Evolutionary conservation across 495 filamentous ascomycete species (phyloP).

Genomic region (Terfezia boudieri): DNA sequence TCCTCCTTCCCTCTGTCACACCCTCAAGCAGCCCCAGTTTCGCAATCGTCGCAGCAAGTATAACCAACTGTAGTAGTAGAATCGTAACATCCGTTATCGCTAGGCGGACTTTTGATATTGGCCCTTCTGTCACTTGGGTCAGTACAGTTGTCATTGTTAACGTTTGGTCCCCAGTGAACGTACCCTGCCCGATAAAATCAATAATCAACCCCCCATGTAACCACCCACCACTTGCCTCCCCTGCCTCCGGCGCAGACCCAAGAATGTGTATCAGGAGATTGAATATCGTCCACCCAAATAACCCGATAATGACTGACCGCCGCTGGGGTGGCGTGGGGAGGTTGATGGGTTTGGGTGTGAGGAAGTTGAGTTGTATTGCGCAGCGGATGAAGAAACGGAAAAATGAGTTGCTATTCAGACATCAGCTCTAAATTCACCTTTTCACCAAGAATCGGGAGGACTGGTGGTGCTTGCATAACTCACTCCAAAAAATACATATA

Average conservation of each 20-base stretch:
- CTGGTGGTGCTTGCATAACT: not conserved
- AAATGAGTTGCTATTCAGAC: constrained; percentile 34
- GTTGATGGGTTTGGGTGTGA: constrained; percentile 38
- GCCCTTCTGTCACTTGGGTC: constrained; percentile 7
- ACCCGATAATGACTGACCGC: constrained; percentile 33
- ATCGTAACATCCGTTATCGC: constrained; percentile 9
- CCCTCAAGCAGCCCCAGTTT: constrained; percentile 9
- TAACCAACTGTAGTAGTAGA: constrained; percentile 12
- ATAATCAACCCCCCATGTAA: constrained; percentile 47
- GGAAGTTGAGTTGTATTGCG: constrained; percentile 37
- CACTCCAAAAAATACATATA: constrained; percentile 54
- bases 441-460: not conserved
- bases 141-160: no score
- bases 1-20: not conserved
- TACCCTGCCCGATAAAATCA: constrained; percentile 46
- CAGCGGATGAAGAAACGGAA: constrained; percentile 36
- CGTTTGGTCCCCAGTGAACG: not conserved
- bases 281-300: constrained; percentile 33
- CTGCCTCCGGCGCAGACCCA: constrained; percentile 31
- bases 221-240: constrained; percentile 42
- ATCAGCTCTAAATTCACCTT: not conserved
- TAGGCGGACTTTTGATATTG: constrained; percentile 16
- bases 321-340: constrained; percentile 31
- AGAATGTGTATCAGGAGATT: constrained; percentile 37
- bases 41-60: constrained; percentile 10